Percentiles rank a stretch among this genome's conserved stretches.
Evolutionary conservation across 148 eudicot species (phyloP).

Genomic region (Nepenthes gracilis): DNA sequence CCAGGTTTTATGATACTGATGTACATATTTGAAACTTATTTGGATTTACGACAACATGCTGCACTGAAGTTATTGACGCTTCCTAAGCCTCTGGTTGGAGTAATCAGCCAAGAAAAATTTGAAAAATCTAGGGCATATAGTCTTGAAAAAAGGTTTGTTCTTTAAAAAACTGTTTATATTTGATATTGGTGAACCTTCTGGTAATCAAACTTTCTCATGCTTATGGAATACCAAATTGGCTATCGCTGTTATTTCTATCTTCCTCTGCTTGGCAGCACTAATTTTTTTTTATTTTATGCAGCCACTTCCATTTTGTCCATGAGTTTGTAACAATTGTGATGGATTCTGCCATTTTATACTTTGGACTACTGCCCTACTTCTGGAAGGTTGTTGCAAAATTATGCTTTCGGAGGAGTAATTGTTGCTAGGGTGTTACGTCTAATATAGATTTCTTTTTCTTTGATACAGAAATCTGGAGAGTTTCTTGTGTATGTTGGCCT

Average conservation of each 20-base stretch:
- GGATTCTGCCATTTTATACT: conserved; percentile 81
- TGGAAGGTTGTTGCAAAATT: conserved; percentile 60
- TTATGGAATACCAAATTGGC: background rate
- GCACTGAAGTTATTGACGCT: conserved; percentile 77
- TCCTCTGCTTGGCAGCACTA: conserved; percentile 4
- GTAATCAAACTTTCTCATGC: background rate
- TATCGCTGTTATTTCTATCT: conserved; percentile 1
- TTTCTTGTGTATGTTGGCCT: conserved; percentile 48
- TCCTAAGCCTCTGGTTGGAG: conserved; percentile 72
- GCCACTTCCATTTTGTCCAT: conserved; percentile 85
- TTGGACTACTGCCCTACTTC: conserved; percentile 76
- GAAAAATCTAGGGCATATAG: conserved; percentile 92
- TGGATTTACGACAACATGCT: conserved; percentile 77
- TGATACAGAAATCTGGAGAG: conserved; percentile 56
- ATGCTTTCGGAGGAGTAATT: background rate
- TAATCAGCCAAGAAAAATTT: conserved; percentile 89
- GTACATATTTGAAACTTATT: conserved; percentile 84
- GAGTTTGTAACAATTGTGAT: conserved; percentile 77
- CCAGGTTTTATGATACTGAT: conserved; percentile 87
- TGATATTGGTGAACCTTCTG: background rate
- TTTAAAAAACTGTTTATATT: background rate
- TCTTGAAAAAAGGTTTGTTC: conserved; percentile 79
- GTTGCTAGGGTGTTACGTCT: conserved; percentile 3
- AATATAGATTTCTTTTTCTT: background rate
- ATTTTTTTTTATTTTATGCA: conserved; percentile 18